Evolutionary conservation across 2,329 filamentous ascomycete genomes (phyloP), one percentile per base, ranked within the genome.

Genomic region (Chaetomium strumarium): DNA sequence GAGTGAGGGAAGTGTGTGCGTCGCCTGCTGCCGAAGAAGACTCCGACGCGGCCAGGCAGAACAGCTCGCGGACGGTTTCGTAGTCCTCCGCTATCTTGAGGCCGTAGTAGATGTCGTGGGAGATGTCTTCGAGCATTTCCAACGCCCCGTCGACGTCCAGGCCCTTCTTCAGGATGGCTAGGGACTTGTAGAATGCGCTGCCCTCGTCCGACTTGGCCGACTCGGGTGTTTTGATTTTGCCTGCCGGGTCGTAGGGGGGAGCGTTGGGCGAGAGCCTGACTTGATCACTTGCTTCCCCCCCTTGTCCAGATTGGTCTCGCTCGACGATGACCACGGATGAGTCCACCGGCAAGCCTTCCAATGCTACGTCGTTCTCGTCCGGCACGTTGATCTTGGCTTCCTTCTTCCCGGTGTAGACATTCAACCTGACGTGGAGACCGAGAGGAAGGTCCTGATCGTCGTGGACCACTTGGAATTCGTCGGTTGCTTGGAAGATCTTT

Each of bases 31-130:
- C 52, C 16, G 65, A 62, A 17, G 60, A 52, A n/a, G 60, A 57
- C 29, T 67, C 67, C 66, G 82, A 75, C 36, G 13, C n/a, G 34
- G 34, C 12, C 13, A 83, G 69, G 62, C 81, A 83, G 54, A 85
- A 68, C 2, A 86, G 72, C n/a, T 74, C 67, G 56, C 73, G 74
- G 48, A 84, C 59, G 1, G 76, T 76, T 2, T 75, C 73, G 2
- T 70, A 62, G 58, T 84, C 77, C 63, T 81, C 77, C 19, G 76
- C 73, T 53, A 86, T 75, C 64, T 84, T 79, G 16, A 83, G 70
- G 10, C 84, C 84, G 65, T 85, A 87, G 70, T 85, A 86, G 57
- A 86, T 80, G 66, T 86, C 84, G 65, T 86, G 83, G 0, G 83
- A 78, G 29, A 85, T 69, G 7, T 86, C 83, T 55, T 78, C 73